phyloP scores from a whole-genome alignment of 192 early-diverging fungal genomes.

The Endogone sp. region DNA sequence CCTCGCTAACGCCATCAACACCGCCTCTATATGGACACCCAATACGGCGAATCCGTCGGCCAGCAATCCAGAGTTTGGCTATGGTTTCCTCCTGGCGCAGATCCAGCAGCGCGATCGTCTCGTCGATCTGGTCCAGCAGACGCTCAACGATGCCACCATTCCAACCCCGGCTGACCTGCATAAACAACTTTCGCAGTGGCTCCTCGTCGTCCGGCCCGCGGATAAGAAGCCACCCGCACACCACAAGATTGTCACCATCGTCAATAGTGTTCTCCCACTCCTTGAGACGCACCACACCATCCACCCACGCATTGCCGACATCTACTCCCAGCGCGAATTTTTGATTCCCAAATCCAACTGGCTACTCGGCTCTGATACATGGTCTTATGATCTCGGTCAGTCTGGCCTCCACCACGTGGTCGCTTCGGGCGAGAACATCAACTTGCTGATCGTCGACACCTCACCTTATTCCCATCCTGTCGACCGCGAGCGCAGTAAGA shows the following conservation, averaged over 20 bases:
- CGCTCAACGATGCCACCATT: conserved; percentile 48
- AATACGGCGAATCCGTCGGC: conserved; percentile 39
- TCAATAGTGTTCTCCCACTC: not conserved
- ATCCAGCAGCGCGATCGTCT: conserved; percentile 67
- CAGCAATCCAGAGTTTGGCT: conserved; percentile 84
- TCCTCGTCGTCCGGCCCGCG: conserved; percentile 42
- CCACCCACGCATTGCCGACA: conserved; percentile 25
- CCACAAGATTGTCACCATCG: conserved; percentile 1
- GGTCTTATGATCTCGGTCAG: conserved; percentile 84
- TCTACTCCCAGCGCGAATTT: conserved; percentile 31
- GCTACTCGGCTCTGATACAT: conserved; percentile 85
- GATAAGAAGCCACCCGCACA: conserved; percentile 18
- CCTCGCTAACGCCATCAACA: conserved; percentile 74
- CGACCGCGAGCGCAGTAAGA: conserved; percentile 67
- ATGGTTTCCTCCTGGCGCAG: conserved; percentile 69
- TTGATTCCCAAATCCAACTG: conserved; percentile 73
- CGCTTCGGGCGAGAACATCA: conserved; percentile 77
- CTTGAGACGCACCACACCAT: not conserved
- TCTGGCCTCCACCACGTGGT: conserved; percentile 91
- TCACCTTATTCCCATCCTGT: conserved; percentile 63
- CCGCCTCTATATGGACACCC: conserved; percentile 68
- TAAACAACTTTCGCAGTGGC: conserved; percentile 63
- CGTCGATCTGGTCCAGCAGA: conserved; percentile 51
- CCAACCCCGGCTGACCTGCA: conserved; percentile 49
- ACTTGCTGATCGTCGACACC: conserved; percentile 90